A percentile compares a stretch with the other conserved stretches of the same genome.
Evolutionary conservation across 306 rosid species (phyloP).

Genomic region (Pterocarpus santalinus): DNA sequence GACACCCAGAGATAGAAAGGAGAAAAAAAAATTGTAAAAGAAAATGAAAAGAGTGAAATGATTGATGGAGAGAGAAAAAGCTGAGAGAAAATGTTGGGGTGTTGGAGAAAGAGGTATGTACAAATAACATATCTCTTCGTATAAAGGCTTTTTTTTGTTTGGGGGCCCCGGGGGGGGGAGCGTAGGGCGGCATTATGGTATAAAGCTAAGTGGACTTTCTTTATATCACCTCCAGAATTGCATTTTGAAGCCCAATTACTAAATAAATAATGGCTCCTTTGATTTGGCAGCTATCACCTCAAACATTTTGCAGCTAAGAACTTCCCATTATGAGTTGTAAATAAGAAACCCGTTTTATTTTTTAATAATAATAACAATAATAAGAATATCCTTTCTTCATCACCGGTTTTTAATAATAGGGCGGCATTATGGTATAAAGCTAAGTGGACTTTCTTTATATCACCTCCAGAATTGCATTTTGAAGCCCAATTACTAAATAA

Average conservation of each 20-base stretch:
- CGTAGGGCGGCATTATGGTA: neutral
- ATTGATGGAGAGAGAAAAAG: too few relatives aligned
- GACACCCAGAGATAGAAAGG: too few relatives aligned
- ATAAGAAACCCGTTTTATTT: neutral
- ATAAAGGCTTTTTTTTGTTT: too few relatives aligned
- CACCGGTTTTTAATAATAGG: neutral
- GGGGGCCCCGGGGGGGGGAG: too few relatives aligned
- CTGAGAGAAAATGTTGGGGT: too few relatives aligned
- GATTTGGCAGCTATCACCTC: too few relatives aligned
- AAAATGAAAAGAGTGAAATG: too few relatives aligned
- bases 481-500: neutral
- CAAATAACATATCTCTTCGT: too few relatives aligned
- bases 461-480: neutral
- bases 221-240: neutral
- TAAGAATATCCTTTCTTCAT: neutral
- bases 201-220: neutral
- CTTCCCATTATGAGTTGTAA: neutral
- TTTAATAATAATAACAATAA: neutral
- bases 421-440: neutral
- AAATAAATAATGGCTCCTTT: too few relatives aligned
- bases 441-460: neutral
- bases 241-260: neutral
- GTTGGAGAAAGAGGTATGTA: too few relatives aligned
- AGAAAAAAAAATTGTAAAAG: too few relatives aligned
- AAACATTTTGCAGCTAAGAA: neutral